Evolutionary conservation across 148 eudicot genomes (phyloP).

Genomic region (Rhododendron molle): DNA sequence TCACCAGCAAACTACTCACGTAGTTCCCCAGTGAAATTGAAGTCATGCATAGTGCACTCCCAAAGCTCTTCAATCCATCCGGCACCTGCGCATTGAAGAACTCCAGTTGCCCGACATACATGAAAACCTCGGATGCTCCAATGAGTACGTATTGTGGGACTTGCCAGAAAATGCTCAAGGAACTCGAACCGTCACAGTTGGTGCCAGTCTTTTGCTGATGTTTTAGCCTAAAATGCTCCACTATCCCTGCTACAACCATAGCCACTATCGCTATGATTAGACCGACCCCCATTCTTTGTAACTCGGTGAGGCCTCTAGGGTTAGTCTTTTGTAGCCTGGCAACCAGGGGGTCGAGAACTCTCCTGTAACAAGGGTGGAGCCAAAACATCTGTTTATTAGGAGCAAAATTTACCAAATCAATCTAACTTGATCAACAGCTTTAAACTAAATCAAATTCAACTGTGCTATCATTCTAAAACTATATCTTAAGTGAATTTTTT

Average conservation of each 20-base stretch:
- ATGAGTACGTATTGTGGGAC: constrained; percentile 59
- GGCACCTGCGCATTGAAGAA: constrained; percentile 68
- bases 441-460: neutral
- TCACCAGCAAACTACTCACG: constrained; percentile 54
- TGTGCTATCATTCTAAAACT: neutral
- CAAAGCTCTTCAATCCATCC: constrained; percentile 66
- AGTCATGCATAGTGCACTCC: constrained; percentile 70
- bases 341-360: constrained; percentile 43
- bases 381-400: neutral
- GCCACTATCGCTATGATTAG: constrained; percentile 50
- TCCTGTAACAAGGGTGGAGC: constrained; percentile 17
- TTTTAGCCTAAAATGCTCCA: constrained; percentile 46
- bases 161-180: constrained; percentile 66
- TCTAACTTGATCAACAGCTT: no score
- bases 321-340: constrained; percentile 21
- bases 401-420: neutral
- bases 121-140: constrained; percentile 76
- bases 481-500: neutral
- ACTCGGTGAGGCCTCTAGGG: constrained; percentile 49
- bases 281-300: constrained; percentile 66
- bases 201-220: constrained; percentile 20
- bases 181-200: constrained; percentile 30
- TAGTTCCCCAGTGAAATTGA: constrained; percentile 70
- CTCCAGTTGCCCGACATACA: constrained; percentile 75
- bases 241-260: constrained; percentile 56